Conservation (phyloP, 257 asterid species). For the Lithospermum erythrorhizon region DNA sequence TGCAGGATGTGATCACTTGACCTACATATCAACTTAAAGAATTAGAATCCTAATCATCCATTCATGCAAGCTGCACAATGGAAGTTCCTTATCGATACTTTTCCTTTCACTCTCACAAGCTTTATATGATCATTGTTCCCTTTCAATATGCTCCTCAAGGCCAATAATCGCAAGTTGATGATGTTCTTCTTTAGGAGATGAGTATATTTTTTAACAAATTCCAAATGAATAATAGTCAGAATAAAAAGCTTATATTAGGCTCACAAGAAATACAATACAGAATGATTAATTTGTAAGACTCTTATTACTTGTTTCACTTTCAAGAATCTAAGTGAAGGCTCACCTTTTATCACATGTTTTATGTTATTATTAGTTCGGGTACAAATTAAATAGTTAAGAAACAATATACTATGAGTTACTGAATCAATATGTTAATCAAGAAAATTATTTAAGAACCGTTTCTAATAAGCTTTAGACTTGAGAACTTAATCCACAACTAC, state of each 20-base stretch:
- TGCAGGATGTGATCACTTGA: conserved; percentile 11
- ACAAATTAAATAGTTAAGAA: too few relatives aligned
- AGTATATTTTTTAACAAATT: conserved; percentile 12
- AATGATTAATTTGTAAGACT: not conserved
- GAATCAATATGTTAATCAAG: too few relatives aligned
- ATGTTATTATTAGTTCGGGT: too few relatives aligned
- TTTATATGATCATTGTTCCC: conserved; percentile 13
- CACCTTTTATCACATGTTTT: too few relatives aligned
- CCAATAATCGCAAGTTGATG: conserved; percentile 23
- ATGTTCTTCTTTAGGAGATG: conserved; percentile 12
- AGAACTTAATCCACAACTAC: too few relatives aligned
- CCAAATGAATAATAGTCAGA: not conserved
- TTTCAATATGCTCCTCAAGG: conserved; percentile 1
- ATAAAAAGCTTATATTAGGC: not conserved
- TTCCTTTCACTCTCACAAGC: conserved; percentile 19
- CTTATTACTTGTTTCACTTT: not conserved
- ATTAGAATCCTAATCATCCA: conserved; percentile 43
- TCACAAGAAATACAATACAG: not conserved
- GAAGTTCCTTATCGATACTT: conserved; percentile 17
- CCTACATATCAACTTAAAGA: conserved; percentile 10
- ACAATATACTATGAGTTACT: too few relatives aligned
- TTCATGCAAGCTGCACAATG: conserved; percentile 15
- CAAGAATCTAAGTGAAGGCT: too few relatives aligned
- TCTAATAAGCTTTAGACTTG: too few relatives aligned
- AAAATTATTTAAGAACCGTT: too few relatives aligned